A percentile compares a stretch with the other conserved stretches of the same genome.
Conservation (phyloP, 352 stramenopile genomes). For the Globisporangium ultimum region DNA sequence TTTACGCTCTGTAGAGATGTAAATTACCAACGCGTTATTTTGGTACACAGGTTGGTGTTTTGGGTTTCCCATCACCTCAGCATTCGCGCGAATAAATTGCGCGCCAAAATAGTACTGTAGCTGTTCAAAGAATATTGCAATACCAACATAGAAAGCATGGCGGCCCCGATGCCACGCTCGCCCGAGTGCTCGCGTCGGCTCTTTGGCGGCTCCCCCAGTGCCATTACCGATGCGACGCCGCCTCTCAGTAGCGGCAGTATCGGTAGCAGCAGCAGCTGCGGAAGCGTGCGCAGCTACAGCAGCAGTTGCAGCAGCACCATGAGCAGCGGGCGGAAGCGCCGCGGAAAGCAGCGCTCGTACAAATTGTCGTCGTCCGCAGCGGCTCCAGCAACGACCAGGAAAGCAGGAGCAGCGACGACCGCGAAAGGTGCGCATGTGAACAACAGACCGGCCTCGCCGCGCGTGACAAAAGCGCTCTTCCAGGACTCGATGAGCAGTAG, state of each 20-base stretch:
- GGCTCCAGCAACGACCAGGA: neutral
- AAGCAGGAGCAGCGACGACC: constrained; percentile 1
- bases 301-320: constrained; percentile 7
- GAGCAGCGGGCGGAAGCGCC: constrained; percentile 4
- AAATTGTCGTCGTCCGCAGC: constrained; percentile 1
- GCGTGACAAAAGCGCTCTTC: constrained; percentile 32
- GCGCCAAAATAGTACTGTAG: neutral
- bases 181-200: constrained; percentile 13
- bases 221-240: neutral
- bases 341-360: constrained; percentile 13
- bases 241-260: neutral
- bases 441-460: constrained; percentile 9
- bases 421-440: neutral
- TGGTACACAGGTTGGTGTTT: neutral
- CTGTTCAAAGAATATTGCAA: neutral
- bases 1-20: neutral
- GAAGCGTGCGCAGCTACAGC: constrained; percentile 9
- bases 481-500: constrained; percentile 21
- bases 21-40: neutral
- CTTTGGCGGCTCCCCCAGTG: constrained; percentile 2
- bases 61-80: neutral
- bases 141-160: neutral
- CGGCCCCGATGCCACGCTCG: constrained; percentile 9
- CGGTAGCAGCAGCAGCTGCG: constrained; percentile 7
- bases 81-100: neutral